Percentiles rank a stretch among this genome's conserved stretches.
These are phyloP conservation scores for Ilyonectria sp. DNA, from an alignment of 2,329 filamentous ascomycete species.

Conservation along the genomic window DNA sequence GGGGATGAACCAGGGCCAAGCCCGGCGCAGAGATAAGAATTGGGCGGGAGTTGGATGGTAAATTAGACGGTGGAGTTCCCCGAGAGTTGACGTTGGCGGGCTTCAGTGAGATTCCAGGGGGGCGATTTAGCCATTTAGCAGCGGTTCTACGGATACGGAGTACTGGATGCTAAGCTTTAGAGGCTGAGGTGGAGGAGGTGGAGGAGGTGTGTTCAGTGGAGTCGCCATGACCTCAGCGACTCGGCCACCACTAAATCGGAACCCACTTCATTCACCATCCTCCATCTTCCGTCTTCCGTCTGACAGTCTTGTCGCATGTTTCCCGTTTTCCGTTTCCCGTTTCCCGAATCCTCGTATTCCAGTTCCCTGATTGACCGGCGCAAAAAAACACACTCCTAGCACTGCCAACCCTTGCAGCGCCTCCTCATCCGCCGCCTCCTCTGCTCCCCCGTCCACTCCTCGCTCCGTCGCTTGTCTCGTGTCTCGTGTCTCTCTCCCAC, in stretches of 20 bases:
- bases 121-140: background rate
- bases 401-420: background rate
- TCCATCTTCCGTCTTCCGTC: conserved; percentile 10
- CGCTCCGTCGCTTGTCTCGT: background rate
- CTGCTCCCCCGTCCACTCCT: background rate
- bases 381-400: conserved; percentile 1
- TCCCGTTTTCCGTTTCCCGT: conserved; percentile 12
- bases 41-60: background rate
- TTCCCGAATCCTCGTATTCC: conserved; percentile 20
- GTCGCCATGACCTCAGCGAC: conserved; percentile 15
- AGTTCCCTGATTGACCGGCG: conserved; percentile 11
- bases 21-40: conserved; percentile 2
- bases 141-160: background rate
- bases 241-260: conserved; percentile 6
- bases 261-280: conserved; percentile 4
- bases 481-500: background rate
- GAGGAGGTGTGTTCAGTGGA: conserved; percentile 19
- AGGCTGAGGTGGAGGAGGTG: conserved; percentile 27
- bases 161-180: conserved; percentile 26
- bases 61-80: conserved; percentile 13
- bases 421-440: background rate
- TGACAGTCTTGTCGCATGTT: conserved; percentile 14
- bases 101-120: conserved; percentile 3
- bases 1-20: no score
- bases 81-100: conserved; percentile 24